Evolutionary conservation across 1,139 yeast species (phyloP), one percentile per base, ranked within the genome.

Genomic region (Kodamaea ohmeri): DNA sequence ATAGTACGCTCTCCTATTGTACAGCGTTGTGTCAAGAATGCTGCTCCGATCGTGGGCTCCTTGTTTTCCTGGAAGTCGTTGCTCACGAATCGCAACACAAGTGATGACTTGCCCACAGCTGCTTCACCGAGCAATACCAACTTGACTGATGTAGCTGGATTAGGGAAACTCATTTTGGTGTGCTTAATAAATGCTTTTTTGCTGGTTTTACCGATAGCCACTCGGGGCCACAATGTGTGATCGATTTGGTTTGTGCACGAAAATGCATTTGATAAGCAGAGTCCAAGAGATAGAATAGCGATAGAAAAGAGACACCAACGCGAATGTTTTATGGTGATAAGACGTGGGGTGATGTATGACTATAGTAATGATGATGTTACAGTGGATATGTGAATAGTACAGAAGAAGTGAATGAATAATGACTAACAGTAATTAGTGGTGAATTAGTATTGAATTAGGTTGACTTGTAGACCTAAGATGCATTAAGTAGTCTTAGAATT

Each of bases 21-120:
- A 57, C 97, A 94, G 58, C 94, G 83, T 61, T 92, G 97, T 24
- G 98, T 92, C 43, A 92, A 68, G 57, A 92, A 92, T 1, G 97
- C 98, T 4, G 98, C 98, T 11, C 98, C 98, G 52, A 92, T 90
- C 2, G 98, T 92, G 28, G 98, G 98, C 56, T 90, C 84, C 61
- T 90, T 90, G 62, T 92, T 92, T 60, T 90, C 97, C 61, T 92
- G 96, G 64, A 92, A 92, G 57, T 92, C 97, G 60, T 92, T 89
- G 50, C 92, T 82, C 24, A 92, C 97, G 62, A 92, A 92, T 50
- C 98, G 76, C 53, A 92, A 71, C 29, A 92, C 97, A 26, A 92
- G 73, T 3, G 96, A 87, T 2, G 96, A 88, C 55, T 92, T 92
- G 39, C 98, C 98, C 19, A 92, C 98, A 0, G 98, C 98, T 1